Evolutionary conservation across 441 rosid genomes (phyloP), one percentile per base, ranked within the genome.

Genomic region (Populus hybrid): DNA sequence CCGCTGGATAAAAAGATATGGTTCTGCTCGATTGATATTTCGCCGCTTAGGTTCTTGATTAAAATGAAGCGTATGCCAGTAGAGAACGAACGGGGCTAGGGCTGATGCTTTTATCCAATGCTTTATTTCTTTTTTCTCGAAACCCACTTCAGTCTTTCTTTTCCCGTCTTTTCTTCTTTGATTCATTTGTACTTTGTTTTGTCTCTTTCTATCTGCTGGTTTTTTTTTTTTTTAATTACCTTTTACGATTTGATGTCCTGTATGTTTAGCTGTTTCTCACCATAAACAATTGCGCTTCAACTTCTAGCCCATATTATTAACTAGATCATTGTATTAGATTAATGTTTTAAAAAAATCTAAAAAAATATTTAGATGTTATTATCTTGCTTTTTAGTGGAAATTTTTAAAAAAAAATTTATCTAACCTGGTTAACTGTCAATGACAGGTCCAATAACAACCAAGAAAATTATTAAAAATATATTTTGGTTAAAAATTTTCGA

Each of bases 141-240:
- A 59, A 75, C 80, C 40, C 69, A 68, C 14, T 72, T 59, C 26
- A 16, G 23, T 36, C 10, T 8, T 73, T 71, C 66, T 18, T 20
- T 34, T 28, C 28, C 23, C 10, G 32, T 23, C n/a, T 10, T 35
- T n/a, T 64, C 23, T 40, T 71, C 80, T 46, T 26, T 67, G 67
- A 71, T 75, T 69, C 50, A 23, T 65, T 35, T 87, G 90, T 86
- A 85, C 89, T 87, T 86, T 85, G 77, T 6, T 75, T 86, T 86
- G 89, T 86, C 85, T 80, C 69, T 78, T 78, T 79, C 77, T 75
- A 30, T 65, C 23, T 12, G 65, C 70, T 69, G 53, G 10, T 6
- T 42, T 57, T 26, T 34, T 34, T 5, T 32, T 32, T 5, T 1
- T 34, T 34, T 34, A 5, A 1, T 5, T 20, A 0, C 34, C 34